Evolutionary conservation across 768 basidiomycete species (phyloP), one percentile per base, ranked within the genome.

Genomic region (Auricularia sp.): DNA sequence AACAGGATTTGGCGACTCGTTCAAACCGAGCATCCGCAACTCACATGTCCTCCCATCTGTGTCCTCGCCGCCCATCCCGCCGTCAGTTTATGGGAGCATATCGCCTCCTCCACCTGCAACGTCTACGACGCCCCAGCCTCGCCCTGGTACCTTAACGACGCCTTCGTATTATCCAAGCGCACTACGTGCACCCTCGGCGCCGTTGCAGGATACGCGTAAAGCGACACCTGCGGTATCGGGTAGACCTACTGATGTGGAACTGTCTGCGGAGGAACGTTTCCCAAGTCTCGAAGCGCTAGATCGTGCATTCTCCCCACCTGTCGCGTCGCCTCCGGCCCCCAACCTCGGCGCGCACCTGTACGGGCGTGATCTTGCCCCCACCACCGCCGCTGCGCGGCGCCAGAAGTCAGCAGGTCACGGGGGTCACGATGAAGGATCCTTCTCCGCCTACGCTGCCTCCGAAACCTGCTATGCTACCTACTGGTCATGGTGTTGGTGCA

Each of bases 271-370:
- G 73, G 81, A 84, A 36, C 81, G 91, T 62, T 97, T 91, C 73
- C 94, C 94, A 0, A 90, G 94, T 0, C 76, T 97, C 51, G 94
- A 96, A 72, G 88, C 90, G 65, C 77, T 95, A 5, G 88, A 92
- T 73, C 82, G 84, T 29, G 76, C 76, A 10, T 82, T 84, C 66
- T 72, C 69, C 29, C 67, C 72, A 1, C 67, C 68, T 10, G 63
- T 34, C 7, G 62, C 67, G 3, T 29, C 61, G 36, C 39, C 61
- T 36, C 61, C 61, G 18, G 61, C 36, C 36, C 29, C 33, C 39
- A 12, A 14, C 56, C 7, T 59, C 23, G 29, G 56, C 8, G 56
- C 56, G 6, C 11, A 10, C 56, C 18, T 59, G 39, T 59, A 4
- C 8, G 14, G 29, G 18, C 23, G 14, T 29, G 34, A 59, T 29